phyloP scores from a whole-genome alignment of 768 basidiomycete species.

The Tylopilus rubrobrunneus region DNA sequence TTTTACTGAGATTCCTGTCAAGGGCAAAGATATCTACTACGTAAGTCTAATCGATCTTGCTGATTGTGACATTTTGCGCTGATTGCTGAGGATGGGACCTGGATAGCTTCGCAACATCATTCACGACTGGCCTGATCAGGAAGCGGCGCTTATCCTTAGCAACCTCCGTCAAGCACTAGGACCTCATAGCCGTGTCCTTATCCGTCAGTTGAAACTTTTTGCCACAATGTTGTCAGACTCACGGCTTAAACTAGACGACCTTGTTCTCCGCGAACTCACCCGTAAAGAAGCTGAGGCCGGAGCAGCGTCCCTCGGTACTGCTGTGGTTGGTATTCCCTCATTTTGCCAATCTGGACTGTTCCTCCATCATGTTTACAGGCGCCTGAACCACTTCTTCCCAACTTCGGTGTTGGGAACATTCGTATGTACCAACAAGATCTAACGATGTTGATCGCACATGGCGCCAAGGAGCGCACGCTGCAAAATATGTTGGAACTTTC shows the following conservation, averaged over 20 bases:
- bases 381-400: conserved; percentile 31
- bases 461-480: conserved; percentile 33
- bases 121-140: conserved; percentile 34
- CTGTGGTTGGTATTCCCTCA: conserved; percentile 13
- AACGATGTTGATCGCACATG: conserved; percentile 28
- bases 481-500: conserved; percentile 25
- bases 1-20: conserved; percentile 16
- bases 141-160: conserved; percentile 23
- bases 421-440: conserved; percentile 30
- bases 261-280: conserved; percentile 16
- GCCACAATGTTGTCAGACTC: neutral
- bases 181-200: conserved; percentile 28
- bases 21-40: conserved; percentile 25
- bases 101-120: conserved; percentile 22
- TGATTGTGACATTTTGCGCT: neutral
- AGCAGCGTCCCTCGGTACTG: conserved; percentile 7
- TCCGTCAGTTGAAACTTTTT: conserved; percentile 22
- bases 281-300: conserved; percentile 14
- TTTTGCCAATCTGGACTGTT: neutral
- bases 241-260: conserved; percentile 18
- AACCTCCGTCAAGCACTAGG: conserved; percentile 30
- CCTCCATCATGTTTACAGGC: conserved; percentile 18
- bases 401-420: conserved; percentile 30
- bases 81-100: neutral
- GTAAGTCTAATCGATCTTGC: conserved; percentile 13